Conservation (phyloP, 1,284 basidiomycete species). For the Sanghuangporus sanghuang region DNA sequence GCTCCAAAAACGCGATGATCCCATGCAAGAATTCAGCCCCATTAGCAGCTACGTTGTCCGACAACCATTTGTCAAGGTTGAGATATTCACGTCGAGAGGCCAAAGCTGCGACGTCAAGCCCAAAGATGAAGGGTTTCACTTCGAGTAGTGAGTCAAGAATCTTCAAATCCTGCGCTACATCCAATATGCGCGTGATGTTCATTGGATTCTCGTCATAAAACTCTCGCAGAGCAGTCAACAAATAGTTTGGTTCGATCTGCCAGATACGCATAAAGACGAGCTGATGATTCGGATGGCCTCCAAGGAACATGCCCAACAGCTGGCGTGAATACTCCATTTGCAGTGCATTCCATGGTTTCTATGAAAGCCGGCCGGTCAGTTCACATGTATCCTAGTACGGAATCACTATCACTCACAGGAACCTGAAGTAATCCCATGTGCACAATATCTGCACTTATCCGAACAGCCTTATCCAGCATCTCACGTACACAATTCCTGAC, state of each 20-base stretch:
- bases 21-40: constrained; percentile 85
- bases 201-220: constrained; percentile 91
- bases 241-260: constrained; percentile 83
- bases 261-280: constrained; percentile 96
- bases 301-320: constrained; percentile 87
- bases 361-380: constrained; percentile 27
- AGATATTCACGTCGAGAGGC: constrained; percentile 92
- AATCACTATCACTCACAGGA: constrained; percentile 50
- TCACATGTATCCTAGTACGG: background rate
- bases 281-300: constrained; percentile 89
- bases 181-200: constrained; percentile 91
- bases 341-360: constrained; percentile 84
- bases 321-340: constrained; percentile 84
- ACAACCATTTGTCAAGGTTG: constrained; percentile 95
- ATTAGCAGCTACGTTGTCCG: constrained; percentile 77
- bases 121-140: constrained; percentile 82
- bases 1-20: constrained; percentile 82
- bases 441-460: constrained; percentile 91
- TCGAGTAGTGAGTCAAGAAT: constrained; percentile 88
- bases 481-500: constrained; percentile 76
- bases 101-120: constrained; percentile 89
- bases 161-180: constrained; percentile 94
- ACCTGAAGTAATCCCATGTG: constrained; percentile 92
- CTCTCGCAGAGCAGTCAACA: constrained; percentile 84
- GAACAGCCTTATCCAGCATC: constrained; percentile 88